phyloP scores from a whole-genome alignment of 352 stramenopile species.

The Pythium guiyangense region DNA sequence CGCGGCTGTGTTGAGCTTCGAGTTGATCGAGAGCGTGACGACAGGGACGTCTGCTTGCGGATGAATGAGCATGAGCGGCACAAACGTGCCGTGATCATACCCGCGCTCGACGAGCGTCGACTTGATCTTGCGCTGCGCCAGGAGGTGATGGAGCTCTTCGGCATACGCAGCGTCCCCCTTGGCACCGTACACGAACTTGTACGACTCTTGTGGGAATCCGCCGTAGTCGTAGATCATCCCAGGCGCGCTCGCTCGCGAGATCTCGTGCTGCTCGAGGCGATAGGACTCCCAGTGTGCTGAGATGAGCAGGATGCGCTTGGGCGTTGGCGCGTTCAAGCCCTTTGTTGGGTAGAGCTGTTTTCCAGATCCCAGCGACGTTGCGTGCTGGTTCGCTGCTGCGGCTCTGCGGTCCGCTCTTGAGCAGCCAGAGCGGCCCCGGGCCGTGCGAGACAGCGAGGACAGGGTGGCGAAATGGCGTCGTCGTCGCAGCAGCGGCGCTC shows the following conservation, averaged over 20 bases:
- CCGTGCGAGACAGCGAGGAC: conserved; percentile 57
- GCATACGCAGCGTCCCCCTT: conserved; percentile 68
- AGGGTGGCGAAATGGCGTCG: conserved; percentile 18
- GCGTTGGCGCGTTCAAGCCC: conserved; percentile 19
- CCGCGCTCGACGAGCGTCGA: conserved; percentile 48
- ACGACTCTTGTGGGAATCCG: conserved; percentile 78
- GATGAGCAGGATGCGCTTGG: conserved; percentile 77
- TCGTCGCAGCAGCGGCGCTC: neutral
- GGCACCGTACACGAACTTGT: conserved; percentile 74
- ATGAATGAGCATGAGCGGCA: conserved; percentile 86
- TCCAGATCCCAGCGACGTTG: conserved; percentile 44
- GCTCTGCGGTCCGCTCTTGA: conserved; percentile 37
- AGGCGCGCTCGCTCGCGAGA: conserved; percentile 44
- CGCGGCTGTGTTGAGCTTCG: conserved; percentile 35
- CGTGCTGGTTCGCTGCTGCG: conserved; percentile 27
- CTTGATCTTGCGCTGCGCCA: conserved; percentile 53
- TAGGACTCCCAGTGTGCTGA: conserved; percentile 83
- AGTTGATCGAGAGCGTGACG: conserved; percentile 77
- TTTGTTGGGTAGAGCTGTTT: conserved; percentile 40
- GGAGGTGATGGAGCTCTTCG: conserved; percentile 46
- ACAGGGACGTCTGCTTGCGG: conserved; percentile 82
- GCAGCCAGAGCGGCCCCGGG: conserved; percentile 53
- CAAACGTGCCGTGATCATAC: conserved; percentile 89
- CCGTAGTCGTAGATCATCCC: conserved; percentile 88
- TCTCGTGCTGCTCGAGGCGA: conserved; percentile 35